Percentiles rank a stretch among this genome's conserved stretches.
These are phyloP conservation scores for Exophiala sideris DNA, from an alignment of 2,329 filamentous ascomycete genomes.

Conservation along the genomic window DNA sequence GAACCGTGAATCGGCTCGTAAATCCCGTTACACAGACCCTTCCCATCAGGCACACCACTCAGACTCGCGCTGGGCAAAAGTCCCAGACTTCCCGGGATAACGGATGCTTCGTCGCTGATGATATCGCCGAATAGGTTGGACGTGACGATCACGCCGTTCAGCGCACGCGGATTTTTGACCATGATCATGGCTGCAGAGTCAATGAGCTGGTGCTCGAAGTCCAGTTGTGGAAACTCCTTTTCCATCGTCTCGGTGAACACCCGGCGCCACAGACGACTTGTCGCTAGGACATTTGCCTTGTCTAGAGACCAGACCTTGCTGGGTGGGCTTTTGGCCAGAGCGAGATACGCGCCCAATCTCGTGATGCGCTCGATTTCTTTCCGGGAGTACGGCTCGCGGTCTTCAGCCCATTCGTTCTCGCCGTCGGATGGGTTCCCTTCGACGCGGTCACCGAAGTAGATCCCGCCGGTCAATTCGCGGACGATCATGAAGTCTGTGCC, in stretches of 20 bases:
- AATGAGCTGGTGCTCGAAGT: conserved; percentile 85
- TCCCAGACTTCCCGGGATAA: conserved; percentile 87
- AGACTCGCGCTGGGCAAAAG: conserved; percentile 84
- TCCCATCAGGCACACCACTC: conserved; percentile 77
- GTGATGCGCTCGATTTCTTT: conserved; percentile 85
- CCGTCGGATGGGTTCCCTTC: conserved; percentile 67
- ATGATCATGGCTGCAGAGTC: conserved; percentile 97
- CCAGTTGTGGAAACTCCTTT: conserved; percentile 82
- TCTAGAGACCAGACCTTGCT: conserved; percentile 81
- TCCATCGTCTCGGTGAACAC: conserved; percentile 79
- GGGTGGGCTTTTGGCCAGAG: conserved; percentile 71
- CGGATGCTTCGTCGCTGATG: conserved; percentile 89
- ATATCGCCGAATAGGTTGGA: conserved; percentile 97
- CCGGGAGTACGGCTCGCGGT: conserved; percentile 83
- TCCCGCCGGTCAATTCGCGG: conserved; percentile 85
- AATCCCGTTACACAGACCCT: conserved; percentile 68
- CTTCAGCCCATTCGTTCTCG: conserved; percentile 62
- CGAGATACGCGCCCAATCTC: conserved; percentile 75
- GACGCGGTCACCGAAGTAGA: conserved; percentile 89
- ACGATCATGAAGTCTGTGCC: conserved; percentile 91
- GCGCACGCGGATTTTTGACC: conserved; percentile 83
- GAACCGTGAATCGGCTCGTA: conserved; percentile 97
- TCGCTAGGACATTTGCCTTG: conserved; percentile 95
- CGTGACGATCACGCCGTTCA: conserved; percentile 89
- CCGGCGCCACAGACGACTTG: conserved; percentile 83